Base-by-base conservation (phyloP, 176 grass and related monocot species). In the Dendrocalamus sinicus region DNA sequence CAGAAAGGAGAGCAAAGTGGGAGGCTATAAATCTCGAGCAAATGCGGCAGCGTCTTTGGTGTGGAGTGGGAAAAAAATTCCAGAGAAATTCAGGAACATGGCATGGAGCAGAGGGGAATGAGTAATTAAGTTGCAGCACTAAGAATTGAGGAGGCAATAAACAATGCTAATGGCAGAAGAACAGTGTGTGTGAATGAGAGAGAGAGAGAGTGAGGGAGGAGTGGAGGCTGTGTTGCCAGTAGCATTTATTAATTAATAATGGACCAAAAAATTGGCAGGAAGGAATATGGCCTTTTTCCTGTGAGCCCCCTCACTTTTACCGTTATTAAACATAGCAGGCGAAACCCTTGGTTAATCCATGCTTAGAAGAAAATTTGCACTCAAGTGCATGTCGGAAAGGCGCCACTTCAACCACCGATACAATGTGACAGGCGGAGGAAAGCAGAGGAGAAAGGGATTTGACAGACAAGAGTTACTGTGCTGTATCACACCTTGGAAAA, bases 11-110 rank as follows among this genome's bases (percentile, higher is more conserved):
- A 41, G 48, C 61, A 63, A 61, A 51, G 70, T 35, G 14, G 52
- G 40, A 32, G 51, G 70, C 72, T 90, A 90, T 76, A 89, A 88
- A 83, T 88, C 72, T 14, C 60, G 40, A 76, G 40, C 77, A 81
- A 90, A 82, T 72, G 78, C 78, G 23, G 54, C n/a, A n/a, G n/a
- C n/a, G n/a, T n/a, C 78, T 69, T 71, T 13, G 41, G 40, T 19
- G 12, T 20, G 9, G 48, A 61, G 43, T 43, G 63, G 6, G 10
- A 16, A 45, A 68, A 32, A 77, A 67, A 82, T 64, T 64, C n/a
- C n/a, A 28, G 46, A 81, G 43, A 89, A 70, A 85, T 81, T 76
- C 88, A 85, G 70, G 78, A 72, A 64, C 83, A 71, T 65, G 78
- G 44, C 69, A 76, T 69, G 83, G 63, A 85, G 70, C 17, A 76